phyloP scores from a whole-genome alignment of 805 yeast genomes.

The Saccharomycopsis babjevae region DNA sequence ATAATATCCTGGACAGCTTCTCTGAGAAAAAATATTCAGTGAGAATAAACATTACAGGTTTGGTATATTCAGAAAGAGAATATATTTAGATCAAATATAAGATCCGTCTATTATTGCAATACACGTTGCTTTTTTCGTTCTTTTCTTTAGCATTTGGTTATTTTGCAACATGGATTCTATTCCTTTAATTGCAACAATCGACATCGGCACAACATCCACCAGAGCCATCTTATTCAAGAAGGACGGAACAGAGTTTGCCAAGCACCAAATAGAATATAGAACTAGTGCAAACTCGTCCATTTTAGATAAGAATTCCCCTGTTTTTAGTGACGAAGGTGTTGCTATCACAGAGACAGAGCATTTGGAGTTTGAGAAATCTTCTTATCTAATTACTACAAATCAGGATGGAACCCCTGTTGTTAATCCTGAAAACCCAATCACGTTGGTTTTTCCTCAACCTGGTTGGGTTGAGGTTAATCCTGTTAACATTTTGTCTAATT shows the following conservation, averaged over 20 bases:
- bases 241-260: constrained; percentile 69
- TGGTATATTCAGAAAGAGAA: too few relatives aligned
- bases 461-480: constrained; percentile 97
- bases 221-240: constrained; percentile 73
- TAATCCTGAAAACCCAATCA: constrained; percentile 34
- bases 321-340: constrained; percentile 67
- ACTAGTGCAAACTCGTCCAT: constrained; percentile 48
- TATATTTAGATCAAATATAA: too few relatives aligned
- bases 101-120: neutral
- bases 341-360: constrained; percentile 46
- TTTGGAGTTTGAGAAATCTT: constrained; percentile 48
- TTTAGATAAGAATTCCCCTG: constrained; percentile 31
- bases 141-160: neutral
- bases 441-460: constrained; percentile 67
- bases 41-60: too few relatives aligned
- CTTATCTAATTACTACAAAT: neutral
- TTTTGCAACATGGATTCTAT: constrained; percentile 5
- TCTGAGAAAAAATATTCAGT: too few relatives aligned
- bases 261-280: constrained; percentile 82
- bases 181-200: constrained; percentile 59
- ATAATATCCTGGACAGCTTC: too few relatives aligned
- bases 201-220: constrained; percentile 88
- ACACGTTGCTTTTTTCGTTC: neutral
- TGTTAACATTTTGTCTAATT: constrained; percentile 66
- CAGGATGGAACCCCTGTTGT: neutral